Conservation (phyloP, 441 rosid species). For the Pelargonium fulgidum region DNA sequence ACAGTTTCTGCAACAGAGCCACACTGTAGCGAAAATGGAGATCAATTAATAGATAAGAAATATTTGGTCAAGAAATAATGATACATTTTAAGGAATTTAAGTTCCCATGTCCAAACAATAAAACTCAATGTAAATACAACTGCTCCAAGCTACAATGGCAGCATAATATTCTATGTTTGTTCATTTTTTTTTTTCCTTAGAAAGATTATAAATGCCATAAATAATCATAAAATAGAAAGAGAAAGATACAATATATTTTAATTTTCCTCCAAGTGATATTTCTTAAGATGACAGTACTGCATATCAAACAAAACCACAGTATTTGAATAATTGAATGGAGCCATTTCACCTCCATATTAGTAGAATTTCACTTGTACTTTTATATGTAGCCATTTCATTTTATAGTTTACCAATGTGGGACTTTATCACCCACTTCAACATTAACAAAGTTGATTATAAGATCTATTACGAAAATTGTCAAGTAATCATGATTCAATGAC, state of each 20-base stretch:
- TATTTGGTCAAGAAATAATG: not conserved
- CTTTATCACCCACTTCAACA: no score
- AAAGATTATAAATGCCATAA: not conserved
- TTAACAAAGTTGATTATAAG: not conserved
- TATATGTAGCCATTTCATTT: no score
- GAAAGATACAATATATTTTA: not conserved
- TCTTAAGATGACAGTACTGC: not conserved
- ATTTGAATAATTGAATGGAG: not conserved
- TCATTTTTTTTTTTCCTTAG: not conserved
- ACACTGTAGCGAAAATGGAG: slow-evolving; percentile 44
- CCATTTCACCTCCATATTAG: no score
- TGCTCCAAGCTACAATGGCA: not conserved
- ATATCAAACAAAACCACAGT: not conserved
- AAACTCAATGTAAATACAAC: not conserved
- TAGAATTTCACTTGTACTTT: no score
- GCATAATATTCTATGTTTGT: not conserved
- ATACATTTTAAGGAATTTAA: not conserved
- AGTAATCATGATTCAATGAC: not conserved
- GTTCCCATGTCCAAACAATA: slow-evolving; percentile 5
- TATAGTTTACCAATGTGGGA: no score
- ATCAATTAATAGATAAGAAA: slow-evolving; percentile 22
- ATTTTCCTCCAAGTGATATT: not conserved
- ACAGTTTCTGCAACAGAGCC: slow-evolving; percentile 99
- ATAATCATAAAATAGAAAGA: not conserved
- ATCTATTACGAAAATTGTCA: not conserved